A percentile compares a stretch with the other conserved stretches of the same genome.
These are phyloP conservation scores for Talaromyces thailandensis DNA, from an alignment of 495 filamentous ascomycete genomes.

Conservation along the genomic window DNA sequence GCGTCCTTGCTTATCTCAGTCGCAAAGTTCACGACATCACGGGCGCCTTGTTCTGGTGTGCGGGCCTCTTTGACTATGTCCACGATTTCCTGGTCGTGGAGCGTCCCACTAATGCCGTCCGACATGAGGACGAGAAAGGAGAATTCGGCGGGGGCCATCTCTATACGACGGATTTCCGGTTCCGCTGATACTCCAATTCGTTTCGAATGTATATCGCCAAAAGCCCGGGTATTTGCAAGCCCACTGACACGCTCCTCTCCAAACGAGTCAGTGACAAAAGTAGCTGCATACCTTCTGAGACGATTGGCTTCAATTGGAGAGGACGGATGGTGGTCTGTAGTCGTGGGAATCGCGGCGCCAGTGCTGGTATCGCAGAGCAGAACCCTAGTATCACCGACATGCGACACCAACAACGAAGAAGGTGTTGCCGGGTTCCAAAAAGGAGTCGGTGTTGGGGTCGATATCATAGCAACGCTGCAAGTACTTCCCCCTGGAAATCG, in stretches of 20 bases:
- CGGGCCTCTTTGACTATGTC: slow-evolving; percentile 89
- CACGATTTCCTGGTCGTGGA: slow-evolving; percentile 88
- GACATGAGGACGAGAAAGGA: slow-evolving; percentile 79
- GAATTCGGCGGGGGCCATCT: slow-evolving; percentile 73
- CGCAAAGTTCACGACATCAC: slow-evolving; percentile 72
- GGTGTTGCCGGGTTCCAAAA: slow-evolving; percentile 90
- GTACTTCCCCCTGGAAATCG: slow-evolving; percentile 91
- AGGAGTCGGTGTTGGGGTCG: slow-evolving; percentile 79
- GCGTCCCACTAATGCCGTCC: slow-evolving; percentile 76
- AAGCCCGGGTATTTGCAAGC: slow-evolving; percentile 86
- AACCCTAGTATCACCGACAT: slow-evolving; percentile 89
- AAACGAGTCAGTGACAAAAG: slow-evolving; percentile 90
- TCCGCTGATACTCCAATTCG: slow-evolving; percentile 90
- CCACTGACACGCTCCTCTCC: slow-evolving; percentile 94
- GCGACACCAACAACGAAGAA: slow-evolving; percentile 74
- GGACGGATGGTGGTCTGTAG: slow-evolving; percentile 85
- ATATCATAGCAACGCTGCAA: slow-evolving; percentile 79
- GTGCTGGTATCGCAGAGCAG: slow-evolving; percentile 74
- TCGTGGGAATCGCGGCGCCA: slow-evolving; percentile 69
- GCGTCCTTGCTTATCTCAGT: slow-evolving; percentile 74
- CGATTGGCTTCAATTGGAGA: slow-evolving; percentile 72
- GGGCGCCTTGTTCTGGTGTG: slow-evolving; percentile 79
- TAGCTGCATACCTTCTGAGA: slow-evolving; percentile 74
- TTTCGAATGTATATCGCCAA: slow-evolving; percentile 86
- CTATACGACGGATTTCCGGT: slow-evolving; percentile 68